phyloP scores from a whole-genome alignment of 345 rosid species.

The Aethionema arabicum region DNA sequence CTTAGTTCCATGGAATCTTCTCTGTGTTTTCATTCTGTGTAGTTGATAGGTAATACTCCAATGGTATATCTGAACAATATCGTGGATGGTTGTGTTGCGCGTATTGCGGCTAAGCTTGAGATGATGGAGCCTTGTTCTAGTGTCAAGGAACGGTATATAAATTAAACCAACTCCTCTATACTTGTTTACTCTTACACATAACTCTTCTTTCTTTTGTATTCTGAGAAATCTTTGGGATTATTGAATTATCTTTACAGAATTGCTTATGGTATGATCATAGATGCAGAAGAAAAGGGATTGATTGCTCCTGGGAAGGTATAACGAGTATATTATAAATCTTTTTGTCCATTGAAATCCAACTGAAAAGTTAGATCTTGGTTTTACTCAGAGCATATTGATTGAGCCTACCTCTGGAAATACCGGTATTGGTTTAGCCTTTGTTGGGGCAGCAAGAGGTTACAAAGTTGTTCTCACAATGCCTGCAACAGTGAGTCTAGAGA shows the following conservation, averaged over 20 bases:
- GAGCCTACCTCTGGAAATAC: slow-evolving; percentile 78
- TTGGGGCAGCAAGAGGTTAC: slow-evolving; percentile 70
- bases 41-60: slow-evolving; percentile 63
- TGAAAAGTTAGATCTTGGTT: not conserved
- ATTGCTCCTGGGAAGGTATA: slow-evolving; percentile 58
- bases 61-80: slow-evolving; percentile 57
- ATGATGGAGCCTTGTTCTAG: slow-evolving; percentile 52
- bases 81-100: slow-evolving; percentile 60
- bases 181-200: slow-evolving; percentile 5
- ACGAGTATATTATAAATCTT: not conserved
- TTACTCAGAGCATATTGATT: slow-evolving; percentile 47
- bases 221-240: not conserved
- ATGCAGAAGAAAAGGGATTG: slow-evolving; percentile 61
- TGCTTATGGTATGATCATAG: slow-evolving; percentile 60
- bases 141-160: slow-evolving; percentile 52
- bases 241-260: slow-evolving; percentile 35
- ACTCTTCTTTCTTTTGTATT: not conserved
- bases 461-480: slow-evolving; percentile 63
- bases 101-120: slow-evolving; percentile 63
- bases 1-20: not conserved
- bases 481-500: slow-evolving; percentile 51
- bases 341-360: not conserved
- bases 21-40: slow-evolving; percentile 10
- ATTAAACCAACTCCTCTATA: not conserved
- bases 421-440: slow-evolving; percentile 69